These are phyloP conservation scores for Bryum argenteum DNA, from an alignment of 225 moss, liverwort and hornwort genomes.

Conservation along the genomic window DNA sequence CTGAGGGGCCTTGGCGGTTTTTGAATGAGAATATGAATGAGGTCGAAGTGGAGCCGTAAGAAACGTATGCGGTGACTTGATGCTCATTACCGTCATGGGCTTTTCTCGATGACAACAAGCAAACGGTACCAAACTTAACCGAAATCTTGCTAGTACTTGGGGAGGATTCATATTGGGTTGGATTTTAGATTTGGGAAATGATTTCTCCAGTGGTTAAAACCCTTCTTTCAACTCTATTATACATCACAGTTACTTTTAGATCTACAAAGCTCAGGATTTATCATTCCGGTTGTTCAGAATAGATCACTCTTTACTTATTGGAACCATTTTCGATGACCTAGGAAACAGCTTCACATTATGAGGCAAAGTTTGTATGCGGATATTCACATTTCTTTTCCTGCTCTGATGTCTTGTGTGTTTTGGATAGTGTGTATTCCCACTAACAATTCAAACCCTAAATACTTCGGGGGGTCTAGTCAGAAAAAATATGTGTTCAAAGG, in stretches of 20 bases:
- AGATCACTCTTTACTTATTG: background rate
- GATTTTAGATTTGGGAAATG: background rate
- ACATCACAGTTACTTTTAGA: background rate
- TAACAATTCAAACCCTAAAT: no score
- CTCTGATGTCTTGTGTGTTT: no score
- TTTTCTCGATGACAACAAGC: conserved; percentile 3
- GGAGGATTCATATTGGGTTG: background rate
- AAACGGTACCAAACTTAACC: background rate
- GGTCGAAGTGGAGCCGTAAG: conserved; percentile 16
- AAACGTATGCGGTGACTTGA: background rate
- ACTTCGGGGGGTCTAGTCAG: no score
- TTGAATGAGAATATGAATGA: conserved; percentile 23
- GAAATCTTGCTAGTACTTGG: background rate
- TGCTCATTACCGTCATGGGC: conserved; percentile 1
- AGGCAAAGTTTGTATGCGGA: no score
- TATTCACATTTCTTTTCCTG: no score
- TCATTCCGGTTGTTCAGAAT: background rate
- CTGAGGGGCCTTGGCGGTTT: conserved; percentile 48
- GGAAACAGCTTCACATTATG: no score
- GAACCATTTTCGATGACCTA: no score
- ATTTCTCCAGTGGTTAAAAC: background rate
- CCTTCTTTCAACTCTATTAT: background rate
- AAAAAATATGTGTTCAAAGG: no score
- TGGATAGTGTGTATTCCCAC: no score
- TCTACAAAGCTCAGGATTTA: background rate